A percentile compares a stretch with the other conserved stretches of the same genome.
These are phyloP conservation scores for Cryptococcus depauperatus DNA, from an alignment of 1,284 basidiomycete genomes.

Conservation along the genomic window DNA sequence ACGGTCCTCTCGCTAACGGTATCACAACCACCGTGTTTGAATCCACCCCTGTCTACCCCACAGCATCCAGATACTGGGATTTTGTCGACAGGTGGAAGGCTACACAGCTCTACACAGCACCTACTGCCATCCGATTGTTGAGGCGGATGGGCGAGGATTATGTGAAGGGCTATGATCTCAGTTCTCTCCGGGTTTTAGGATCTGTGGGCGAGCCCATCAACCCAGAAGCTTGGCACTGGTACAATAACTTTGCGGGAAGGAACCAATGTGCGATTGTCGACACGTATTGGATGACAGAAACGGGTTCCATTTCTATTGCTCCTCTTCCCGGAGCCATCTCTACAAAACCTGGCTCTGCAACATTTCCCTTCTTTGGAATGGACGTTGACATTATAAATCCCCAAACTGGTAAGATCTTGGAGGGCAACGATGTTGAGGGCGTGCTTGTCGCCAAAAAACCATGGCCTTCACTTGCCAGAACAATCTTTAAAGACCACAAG, in stretches of 20 bases:
- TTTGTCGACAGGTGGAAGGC: conserved; percentile 86
- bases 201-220: conserved; percentile 98
- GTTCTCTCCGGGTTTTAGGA: conserved; percentile 76
- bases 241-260: conserved; percentile 80
- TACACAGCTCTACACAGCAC: conserved; percentile 90
- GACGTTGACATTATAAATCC: conserved; percentile 84
- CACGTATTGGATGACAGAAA: conserved; percentile 97
- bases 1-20: conserved; percentile 82
- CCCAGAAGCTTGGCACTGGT: conserved; percentile 99
- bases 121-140: conserved; percentile 79
- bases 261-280: conserved; percentile 90
- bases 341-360: conserved; percentile 93
- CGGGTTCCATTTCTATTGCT: conserved; percentile 88
- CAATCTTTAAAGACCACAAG: conserved; percentile 85
- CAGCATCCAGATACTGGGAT: conserved; percentile 94
- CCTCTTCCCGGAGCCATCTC: conserved; percentile 92
- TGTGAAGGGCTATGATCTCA: conserved; percentile 76
- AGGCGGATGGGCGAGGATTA: conserved; percentile 81
- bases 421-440: conserved; percentile 81
- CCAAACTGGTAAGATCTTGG: conserved; percentile 53
- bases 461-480: conserved; percentile 96
- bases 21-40: conserved; percentile 92
- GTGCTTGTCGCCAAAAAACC: conserved; percentile 78
- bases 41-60: conserved; percentile 93
- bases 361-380: conserved; percentile 96